Evolutionary conservation across 1,284 basidiomycete species (phyloP), one percentile per base, ranked within the genome.

Genomic region (Moniliophthora roreri): DNA sequence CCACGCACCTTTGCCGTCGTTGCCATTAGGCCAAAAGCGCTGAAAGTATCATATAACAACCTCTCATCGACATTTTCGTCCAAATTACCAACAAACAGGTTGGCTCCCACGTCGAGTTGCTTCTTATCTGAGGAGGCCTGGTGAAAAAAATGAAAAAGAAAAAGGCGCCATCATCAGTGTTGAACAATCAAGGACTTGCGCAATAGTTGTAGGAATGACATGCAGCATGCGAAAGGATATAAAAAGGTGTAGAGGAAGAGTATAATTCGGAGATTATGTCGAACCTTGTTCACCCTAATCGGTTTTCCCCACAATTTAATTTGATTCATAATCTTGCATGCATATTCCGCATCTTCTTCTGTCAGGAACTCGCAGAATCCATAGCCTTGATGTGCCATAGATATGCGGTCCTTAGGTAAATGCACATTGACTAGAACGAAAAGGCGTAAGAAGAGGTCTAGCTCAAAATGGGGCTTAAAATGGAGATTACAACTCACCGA

Each of bases 241-340:
- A 23, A 36, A 26, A 34, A 24, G 34, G 46, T n/a, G 34, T 5
- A 18, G 15, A 39, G 32, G 4, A 36, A 32, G 53, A 35, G 40
- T 34, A 48, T 54, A 13, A 51, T 51, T 35, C n/a, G n/a, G 38
- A 45, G 56, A 58, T 52, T 56, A 62, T 57, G 44, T 72, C 85
- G 67, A 60, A 91, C 93, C 87, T 97, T 98, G 81, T 98, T 98
- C 62, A 99, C 95, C 61, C 96, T 82, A 57, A 99, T 97, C 32
- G 96, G 96, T 68, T 98, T 98, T 39, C 97, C 96, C 81, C 92
- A 99, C 48, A 99, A 76, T 74, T 99, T 99, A 70, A 99, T 98
- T 77, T 98, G 96, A 71, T 99, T 98, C 95, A 99, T 96, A 65
- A 98, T 98, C 78, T 97, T 97, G 80, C 94, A 97, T 57, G 95